phyloP scores from a whole-genome alignment of 2,329 filamentous ascomycete genomes.

The Proliferodiscus dingleyae region DNA sequence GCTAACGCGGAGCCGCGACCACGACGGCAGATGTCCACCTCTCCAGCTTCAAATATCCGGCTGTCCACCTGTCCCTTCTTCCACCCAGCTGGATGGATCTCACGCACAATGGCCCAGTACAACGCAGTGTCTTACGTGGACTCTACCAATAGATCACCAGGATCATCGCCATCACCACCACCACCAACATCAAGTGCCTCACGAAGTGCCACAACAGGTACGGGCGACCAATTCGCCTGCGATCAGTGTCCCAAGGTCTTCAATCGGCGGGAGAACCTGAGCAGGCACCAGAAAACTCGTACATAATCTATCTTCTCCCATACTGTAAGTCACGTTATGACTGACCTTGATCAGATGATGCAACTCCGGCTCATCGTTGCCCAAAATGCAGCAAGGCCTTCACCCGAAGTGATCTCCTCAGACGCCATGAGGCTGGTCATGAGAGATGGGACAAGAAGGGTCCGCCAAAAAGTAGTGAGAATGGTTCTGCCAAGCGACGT shows the following conservation, averaged over 20 bases:
- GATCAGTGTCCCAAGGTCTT: slow-evolving; percentile 18
- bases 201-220: neutral
- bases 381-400: slow-evolving; percentile 23
- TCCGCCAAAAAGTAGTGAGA: neutral
- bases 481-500: slow-evolving; percentile 11
- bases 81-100: no score
- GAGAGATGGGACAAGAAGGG: slow-evolving; percentile 20
- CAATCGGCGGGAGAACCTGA: slow-evolving; percentile 24
- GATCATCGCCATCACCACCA: no score
- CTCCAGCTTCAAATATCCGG: neutral
- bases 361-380: slow-evolving; percentile 18
- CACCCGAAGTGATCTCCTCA: slow-evolving; percentile 24
- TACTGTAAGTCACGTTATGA: neutral
- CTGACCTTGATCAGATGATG: slow-evolving; percentile 13
- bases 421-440: slow-evolving; percentile 23
- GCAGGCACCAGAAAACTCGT: slow-evolving; percentile 24
- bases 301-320: slow-evolving; percentile 2
- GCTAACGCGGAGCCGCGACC: neutral
- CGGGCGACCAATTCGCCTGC: slow-evolving; percentile 12
- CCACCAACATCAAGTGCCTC: neutral
- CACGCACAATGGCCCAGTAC: no score
- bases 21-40: neutral
- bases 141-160: neutral
- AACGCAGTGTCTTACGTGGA: neutral
- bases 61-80: neutral